These are phyloP conservation scores for Sugiyamaella marilandica DNA, from an alignment of 805 yeast species.

Conservation along the genomic window DNA sequence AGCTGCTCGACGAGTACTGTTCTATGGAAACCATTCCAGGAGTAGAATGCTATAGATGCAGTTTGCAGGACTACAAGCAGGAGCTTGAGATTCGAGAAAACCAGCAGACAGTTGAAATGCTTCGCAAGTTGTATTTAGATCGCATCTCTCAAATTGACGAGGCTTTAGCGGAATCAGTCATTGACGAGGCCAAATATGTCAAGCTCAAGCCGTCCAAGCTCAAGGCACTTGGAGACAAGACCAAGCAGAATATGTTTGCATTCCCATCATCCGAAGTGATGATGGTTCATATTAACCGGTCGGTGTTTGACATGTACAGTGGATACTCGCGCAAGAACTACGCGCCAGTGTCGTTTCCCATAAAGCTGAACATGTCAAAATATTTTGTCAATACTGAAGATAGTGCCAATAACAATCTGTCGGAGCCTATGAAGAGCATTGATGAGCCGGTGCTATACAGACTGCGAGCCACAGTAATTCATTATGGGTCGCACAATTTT, in stretches of 20 bases:
- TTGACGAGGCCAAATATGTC: constrained; percentile 75
- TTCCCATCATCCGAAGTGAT: constrained; percentile 65
- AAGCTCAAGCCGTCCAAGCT: constrained; percentile 68
- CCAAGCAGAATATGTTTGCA: constrained; percentile 74
- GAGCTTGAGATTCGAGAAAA: constrained; percentile 24
- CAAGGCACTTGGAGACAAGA: constrained; percentile 70
- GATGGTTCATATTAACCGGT: constrained; percentile 84
- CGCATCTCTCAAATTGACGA: constrained; percentile 47
- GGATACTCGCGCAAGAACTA: constrained; percentile 80
- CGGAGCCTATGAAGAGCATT: constrained; percentile 49
- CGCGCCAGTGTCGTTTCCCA: constrained; percentile 74
- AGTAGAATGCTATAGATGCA: constrained; percentile 93
- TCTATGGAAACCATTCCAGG: constrained; percentile 83
- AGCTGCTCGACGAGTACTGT: constrained; percentile 30
- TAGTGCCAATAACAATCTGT: constrained; percentile 70
- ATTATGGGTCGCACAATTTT: constrained; percentile 92
- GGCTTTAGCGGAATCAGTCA: constrained; percentile 61
- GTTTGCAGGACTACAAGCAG: constrained; percentile 41
- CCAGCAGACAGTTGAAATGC: constrained; percentile 4
- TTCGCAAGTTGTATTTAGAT: constrained; percentile 32
- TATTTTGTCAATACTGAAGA: constrained; percentile 60
- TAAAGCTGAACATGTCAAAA: constrained; percentile 58
- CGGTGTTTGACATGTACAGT: constrained; percentile 85
- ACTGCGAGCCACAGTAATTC: constrained; percentile 82
- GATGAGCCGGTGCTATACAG: constrained; percentile 43